Base-by-base conservation (phyloP, 2,329 filamentous ascomycete species). In the Ceratocystis variospora region DNA sequence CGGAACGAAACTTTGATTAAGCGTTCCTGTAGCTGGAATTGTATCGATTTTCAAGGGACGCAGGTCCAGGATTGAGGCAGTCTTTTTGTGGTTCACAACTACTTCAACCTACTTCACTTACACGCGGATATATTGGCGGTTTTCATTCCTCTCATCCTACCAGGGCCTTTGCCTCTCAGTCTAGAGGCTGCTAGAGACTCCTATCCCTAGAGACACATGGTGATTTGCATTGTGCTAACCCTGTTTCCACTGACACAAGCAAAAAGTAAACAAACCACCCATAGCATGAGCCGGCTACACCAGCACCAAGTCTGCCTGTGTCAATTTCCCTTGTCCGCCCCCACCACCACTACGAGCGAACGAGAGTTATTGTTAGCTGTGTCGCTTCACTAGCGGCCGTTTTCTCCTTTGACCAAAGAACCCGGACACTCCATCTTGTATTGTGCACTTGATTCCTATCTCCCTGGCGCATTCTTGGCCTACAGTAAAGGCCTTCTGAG, bases 391-490 rank as follows among this genome's bases (percentile, higher is more conserved):
- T 59, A 37, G 28, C 25, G 33, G 31, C 28, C 5, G 7, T 8
- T 25, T 59, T 22, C 28, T 25, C 2, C 55, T 41, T 12, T 15
- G 37, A 41, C 55, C 28, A 59, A 59, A 59, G 25, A 59, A 59
- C 55, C 55, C 5, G 19, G 55, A 12, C 57, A 45, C 15, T 45
- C 25, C 62, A 55, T 55, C 41, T 61, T 62, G 46, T 62, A 65
- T 19, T 63, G 45, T 55, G 46, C 31, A 31, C 59, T 37, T 33
- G 45, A 48, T 68, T 68, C 68, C 68, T 68, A 75, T 33, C 53
- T 55, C 57, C 61, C 63, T 66, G 62, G 46, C 62, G 50, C 63
- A 66, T 68, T 61, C 57, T 46, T 45, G 19, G 2, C 8, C 37
- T 33, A 44, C 19, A 25, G 61, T 41, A 37, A 46, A 33, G 61